A percentile compares a stretch with the other conserved stretches of the same genome.
Evolutionary conservation across 2,329 filamentous ascomycete species (phyloP).

Genomic region (Trichoderma brevicompactum): DNA sequence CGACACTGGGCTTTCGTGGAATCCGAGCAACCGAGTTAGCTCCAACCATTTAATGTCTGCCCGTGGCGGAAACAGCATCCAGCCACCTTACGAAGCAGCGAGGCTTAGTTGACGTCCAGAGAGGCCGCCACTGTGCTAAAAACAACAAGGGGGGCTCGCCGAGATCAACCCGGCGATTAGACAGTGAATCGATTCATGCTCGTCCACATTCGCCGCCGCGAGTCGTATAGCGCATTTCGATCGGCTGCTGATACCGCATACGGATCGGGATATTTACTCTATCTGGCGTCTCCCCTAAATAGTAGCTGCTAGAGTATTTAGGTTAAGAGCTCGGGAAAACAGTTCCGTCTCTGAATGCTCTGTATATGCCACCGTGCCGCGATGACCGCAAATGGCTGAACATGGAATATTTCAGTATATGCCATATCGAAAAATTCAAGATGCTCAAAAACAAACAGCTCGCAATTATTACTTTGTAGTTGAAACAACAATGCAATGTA

Average conservation of each 20-base stretch:
- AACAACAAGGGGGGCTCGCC: neutral
- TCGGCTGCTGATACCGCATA: neutral
- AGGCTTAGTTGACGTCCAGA: neutral
- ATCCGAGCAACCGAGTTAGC: too few relatives aligned
- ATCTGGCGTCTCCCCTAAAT: neutral
- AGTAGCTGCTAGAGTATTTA: neutral
- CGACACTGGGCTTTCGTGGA: too few relatives aligned
- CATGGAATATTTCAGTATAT: neutral
- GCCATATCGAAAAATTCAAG: neutral
- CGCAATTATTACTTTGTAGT: neutral
- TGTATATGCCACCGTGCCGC: neutral
- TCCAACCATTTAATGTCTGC: neutral
- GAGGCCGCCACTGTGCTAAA: neutral
- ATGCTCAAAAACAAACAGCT: neutral
- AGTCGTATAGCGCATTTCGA: constrained; percentile 4
- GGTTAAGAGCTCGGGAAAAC: neutral
- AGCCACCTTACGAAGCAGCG: too few relatives aligned
- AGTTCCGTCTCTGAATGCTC: neutral
- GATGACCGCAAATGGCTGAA: neutral
- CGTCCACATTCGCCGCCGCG: constrained; percentile 8
- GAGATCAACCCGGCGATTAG: constrained; percentile 2
- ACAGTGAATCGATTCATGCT: constrained; percentile 11
- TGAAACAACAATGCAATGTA: neutral
- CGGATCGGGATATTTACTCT: neutral
- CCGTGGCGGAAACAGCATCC: too few relatives aligned